Evolutionary conservation across 1,284 basidiomycete species (phyloP).

Genomic region (Lignosus rhinocerotis): DNA sequence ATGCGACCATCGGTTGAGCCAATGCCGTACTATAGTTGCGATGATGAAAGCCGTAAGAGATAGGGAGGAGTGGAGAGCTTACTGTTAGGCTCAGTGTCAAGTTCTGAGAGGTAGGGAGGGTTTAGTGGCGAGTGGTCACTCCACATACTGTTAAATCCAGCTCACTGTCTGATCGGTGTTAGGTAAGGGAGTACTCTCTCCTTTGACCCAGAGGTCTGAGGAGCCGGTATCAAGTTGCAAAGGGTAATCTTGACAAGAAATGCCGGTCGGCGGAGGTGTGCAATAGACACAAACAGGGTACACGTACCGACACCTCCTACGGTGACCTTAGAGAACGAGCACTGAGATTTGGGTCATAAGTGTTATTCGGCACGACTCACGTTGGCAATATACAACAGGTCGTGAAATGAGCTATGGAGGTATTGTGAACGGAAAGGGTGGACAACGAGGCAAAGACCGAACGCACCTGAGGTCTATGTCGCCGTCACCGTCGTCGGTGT

Average conservation of each 20-base stretch:
- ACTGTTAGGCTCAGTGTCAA: constrained; percentile 61
- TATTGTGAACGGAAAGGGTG: neutral
- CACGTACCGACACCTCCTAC: constrained; percentile 59
- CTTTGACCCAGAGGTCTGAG: constrained; percentile 77
- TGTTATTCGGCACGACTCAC: constrained; percentile 41
- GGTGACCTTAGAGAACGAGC: constrained; percentile 48
- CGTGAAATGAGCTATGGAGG: constrained; percentile 58
- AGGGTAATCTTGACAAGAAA: constrained; percentile 48
- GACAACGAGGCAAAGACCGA: neutral
- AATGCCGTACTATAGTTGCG: constrained; percentile 63
- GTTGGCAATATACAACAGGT: constrained; percentile 74
- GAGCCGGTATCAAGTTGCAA: constrained; percentile 83
- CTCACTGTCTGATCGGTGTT: constrained; percentile 54
- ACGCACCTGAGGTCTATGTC: constrained; percentile 33
- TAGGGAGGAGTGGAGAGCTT: constrained; percentile 26
- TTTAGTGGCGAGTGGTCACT: neutral
- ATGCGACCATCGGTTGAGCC: constrained; percentile 73
- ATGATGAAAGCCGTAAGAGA: neutral
- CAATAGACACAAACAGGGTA: neutral
- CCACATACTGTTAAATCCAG: neutral
- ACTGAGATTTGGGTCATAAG: neutral
- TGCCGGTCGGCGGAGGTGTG: neutral
- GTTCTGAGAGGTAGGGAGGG: constrained; percentile 33
- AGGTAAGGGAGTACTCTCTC: constrained; percentile 50
- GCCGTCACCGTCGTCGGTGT: constrained; percentile 26